phyloP scores from a whole-genome alignment of 2,329 filamentous ascomycete species.

The Pseudogymnoascus sp. region DNA sequence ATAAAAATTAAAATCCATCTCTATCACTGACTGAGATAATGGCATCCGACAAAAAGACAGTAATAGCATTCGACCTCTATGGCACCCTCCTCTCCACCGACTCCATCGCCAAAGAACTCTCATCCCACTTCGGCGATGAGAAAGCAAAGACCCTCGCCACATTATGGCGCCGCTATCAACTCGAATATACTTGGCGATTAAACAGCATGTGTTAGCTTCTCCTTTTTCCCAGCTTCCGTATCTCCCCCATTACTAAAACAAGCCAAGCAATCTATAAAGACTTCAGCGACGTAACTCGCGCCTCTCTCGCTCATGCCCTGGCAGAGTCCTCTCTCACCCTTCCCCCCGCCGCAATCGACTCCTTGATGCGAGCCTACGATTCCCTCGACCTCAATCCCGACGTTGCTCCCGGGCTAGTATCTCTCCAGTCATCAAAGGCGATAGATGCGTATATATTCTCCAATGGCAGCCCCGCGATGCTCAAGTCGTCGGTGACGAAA shows the following conservation, averaged over 20 bases:
- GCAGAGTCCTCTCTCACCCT: conserved; percentile 46
- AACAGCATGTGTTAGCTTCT: conserved; percentile 60
- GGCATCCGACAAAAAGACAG: conserved; percentile 28
- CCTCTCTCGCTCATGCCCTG: conserved; percentile 55
- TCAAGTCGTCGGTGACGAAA: conserved; percentile 48
- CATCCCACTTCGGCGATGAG: conserved; percentile 47
- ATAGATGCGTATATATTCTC: conserved; percentile 58
- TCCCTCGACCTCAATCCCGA: conserved; percentile 57
- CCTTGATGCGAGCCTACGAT: conserved; percentile 57
- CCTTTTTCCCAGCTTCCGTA: conserved; percentile 6
- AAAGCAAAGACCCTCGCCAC: conserved; percentile 48
- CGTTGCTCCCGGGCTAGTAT: conserved; percentile 43
- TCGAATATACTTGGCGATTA: conserved; percentile 70
- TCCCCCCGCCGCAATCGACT: conserved; percentile 33
- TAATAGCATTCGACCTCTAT: conserved; percentile 68
- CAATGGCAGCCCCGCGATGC: conserved; percentile 59
- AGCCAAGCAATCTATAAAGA: conserved; percentile 48
- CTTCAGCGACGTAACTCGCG: conserved; percentile 55
- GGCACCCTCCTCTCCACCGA: conserved; percentile 66
- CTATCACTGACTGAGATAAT: conserved; percentile 21
- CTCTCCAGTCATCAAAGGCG: conserved; percentile 32
- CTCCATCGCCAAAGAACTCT: conserved; percentile 54
- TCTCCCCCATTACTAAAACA: conserved; percentile 6
- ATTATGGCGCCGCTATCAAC: conserved; percentile 59
- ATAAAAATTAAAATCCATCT: conserved; percentile 17